Base-by-base conservation (phyloP, 2,329 filamentous ascomycete species). In the Colletotrichum limetticola region DNA sequence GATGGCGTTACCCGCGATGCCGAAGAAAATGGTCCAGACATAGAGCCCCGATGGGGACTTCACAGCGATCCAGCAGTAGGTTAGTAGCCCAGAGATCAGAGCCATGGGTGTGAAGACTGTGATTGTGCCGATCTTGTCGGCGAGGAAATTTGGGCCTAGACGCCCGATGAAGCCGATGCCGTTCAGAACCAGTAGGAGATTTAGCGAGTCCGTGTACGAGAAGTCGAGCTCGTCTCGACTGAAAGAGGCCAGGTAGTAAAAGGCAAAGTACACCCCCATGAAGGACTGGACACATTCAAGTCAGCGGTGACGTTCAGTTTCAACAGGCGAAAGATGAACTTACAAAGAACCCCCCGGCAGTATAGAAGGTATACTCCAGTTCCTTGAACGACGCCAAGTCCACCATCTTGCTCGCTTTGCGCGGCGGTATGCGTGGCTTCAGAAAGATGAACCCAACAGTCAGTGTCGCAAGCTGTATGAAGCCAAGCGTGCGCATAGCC, bases 161-260 rank as follows among this genome's bases (percentile, higher is more conserved):
- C 92, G 88, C 8, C 91, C 90, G 4, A 89, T 68, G 24, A 90
- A 69, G 1, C 91, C 90, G 12, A 91, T 84, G 14, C 88, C 90
- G 80, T 94, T 94, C 77, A 93, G 83, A 2, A 93, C 83, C 28
- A 93, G 84, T n/a, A 94, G 82, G 9, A 94, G 79, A 76, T 91
- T 88, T 59, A 93, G 86, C 9, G 90, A 86, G 53, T 85, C 83
- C 2, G 81, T 80, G 77, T 87, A 89, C 2, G 80, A 79, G 5
- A 91, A 74, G 4, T 78, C 77, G 37, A 88, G 80, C 11, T 83
- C 80, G 46, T 83, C 81, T 14, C 85, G 83, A 46, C 83, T 84
- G 79, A 85, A 91, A 0, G 86, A 83, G 0, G 86, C 82, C 42
- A 91, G 78, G 79, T 91, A 92, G 80, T 88, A 91, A 76, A 90